Evolutionary conservation across 345 rosid species (phyloP).

Genomic region (Lepidium sativum): DNA sequence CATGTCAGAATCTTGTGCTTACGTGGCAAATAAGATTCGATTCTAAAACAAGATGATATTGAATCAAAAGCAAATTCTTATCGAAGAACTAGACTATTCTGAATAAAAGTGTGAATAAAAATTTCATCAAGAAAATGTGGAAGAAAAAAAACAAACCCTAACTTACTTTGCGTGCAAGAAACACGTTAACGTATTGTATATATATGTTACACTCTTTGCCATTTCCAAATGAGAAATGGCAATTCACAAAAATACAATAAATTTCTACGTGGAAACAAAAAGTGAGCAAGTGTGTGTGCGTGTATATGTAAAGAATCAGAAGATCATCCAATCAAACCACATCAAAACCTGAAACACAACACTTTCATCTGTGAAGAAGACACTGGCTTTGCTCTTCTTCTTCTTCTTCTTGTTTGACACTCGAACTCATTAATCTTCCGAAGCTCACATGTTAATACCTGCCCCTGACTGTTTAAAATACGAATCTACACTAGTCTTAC

Average conservation of each 20-base stretch:
- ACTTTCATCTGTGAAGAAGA: neutral
- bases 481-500: slow-evolving; percentile 14
- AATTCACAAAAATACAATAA: slow-evolving; percentile 31
- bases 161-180: slow-evolving; percentile 25
- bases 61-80: neutral
- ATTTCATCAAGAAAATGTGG: neutral
- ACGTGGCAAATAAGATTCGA: no score
- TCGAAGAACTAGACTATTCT: slow-evolving; percentile 3
- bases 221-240: slow-evolving; percentile 30
- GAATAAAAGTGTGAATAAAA: neutral
- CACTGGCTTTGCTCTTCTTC: slow-evolving; percentile 10
- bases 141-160: slow-evolving; percentile 6
- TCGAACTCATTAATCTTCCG: slow-evolving; percentile 4
- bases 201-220: slow-evolving; percentile 51
- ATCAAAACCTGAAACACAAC: slow-evolving; percentile 10
- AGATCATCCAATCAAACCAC: slow-evolving; percentile 9
- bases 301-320: slow-evolving; percentile 15
- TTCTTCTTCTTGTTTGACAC: neutral
- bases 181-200: slow-evolving; percentile 24
- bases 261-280: slow-evolving; percentile 14
- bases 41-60: no score
- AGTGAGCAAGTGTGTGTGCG: slow-evolving; percentile 27
- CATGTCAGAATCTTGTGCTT: no score
- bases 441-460: neutral
- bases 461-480: neutral